Conservation (phyloP, 2,329 filamentous ascomycete species). For the Aspergillus sp. region DNA sequence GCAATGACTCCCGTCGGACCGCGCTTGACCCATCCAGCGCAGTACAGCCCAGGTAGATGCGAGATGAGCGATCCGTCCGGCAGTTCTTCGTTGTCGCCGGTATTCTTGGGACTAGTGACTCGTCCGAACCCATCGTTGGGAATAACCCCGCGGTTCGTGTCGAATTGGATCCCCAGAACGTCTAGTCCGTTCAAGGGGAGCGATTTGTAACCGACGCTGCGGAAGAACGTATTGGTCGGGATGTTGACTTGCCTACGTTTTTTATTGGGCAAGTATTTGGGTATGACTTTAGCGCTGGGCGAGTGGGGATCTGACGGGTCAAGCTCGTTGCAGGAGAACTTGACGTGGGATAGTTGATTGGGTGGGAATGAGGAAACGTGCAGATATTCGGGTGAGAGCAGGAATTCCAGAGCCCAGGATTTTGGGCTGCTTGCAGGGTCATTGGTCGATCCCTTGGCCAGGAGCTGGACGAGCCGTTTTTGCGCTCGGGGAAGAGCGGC, state of each 20-base stretch:
- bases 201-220: constrained; percentile 93
- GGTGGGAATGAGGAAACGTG: constrained; percentile 49
- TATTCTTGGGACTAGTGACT: constrained; percentile 50
- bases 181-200: constrained; percentile 71
- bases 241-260: constrained; percentile 51
- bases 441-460: constrained; percentile 69
- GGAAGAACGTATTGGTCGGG: constrained; percentile 73
- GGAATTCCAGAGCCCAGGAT: constrained; percentile 82
- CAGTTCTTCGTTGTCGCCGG: constrained; percentile 22
- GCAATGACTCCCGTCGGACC: constrained; percentile 95
- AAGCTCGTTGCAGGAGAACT: constrained; percentile 59
- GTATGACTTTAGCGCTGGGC: constrained; percentile 45
- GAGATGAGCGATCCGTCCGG: constrained; percentile 43
- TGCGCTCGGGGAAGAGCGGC: constrained; percentile 72
- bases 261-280: constrained; percentile 51
- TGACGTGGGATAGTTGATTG: constrained; percentile 60
- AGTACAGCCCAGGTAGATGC: constrained; percentile 75
- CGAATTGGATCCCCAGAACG: constrained; percentile 74
- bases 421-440: constrained; percentile 53
- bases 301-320: constrained; percentile 54
- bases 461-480: constrained; percentile 75
- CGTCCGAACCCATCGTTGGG: constrained; percentile 79
- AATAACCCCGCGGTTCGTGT: constrained; percentile 71
- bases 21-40: constrained; percentile 93
- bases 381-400: constrained; percentile 75